Evolutionary conservation across 352 stramenopile genomes (phyloP).

Genomic region (Phytophthora sp.): DNA sequence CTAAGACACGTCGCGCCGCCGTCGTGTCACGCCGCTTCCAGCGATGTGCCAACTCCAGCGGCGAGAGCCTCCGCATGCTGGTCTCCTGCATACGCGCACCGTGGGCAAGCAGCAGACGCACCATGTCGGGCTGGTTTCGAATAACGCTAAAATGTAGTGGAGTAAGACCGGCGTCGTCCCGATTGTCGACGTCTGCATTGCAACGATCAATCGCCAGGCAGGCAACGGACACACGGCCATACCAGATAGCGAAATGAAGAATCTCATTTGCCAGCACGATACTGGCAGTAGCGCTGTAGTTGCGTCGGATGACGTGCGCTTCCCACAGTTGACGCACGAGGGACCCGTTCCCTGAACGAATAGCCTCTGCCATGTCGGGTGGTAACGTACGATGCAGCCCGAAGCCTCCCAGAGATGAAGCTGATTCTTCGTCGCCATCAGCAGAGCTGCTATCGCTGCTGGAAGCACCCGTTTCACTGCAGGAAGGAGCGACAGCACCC

Average conservation of each 20-base stretch:
- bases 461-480: slow-evolving; percentile 17
- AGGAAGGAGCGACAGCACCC: slow-evolving; percentile 22
- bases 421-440: slow-evolving; percentile 32
- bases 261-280: slow-evolving; percentile 78
- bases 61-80: slow-evolving; percentile 49
- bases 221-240: slow-evolving; percentile 59
- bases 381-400: slow-evolving; percentile 69
- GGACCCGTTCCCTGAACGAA: slow-evolving; percentile 43
- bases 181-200: slow-evolving; percentile 73
- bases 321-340: slow-evolving; percentile 54
- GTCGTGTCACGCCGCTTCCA: slow-evolving; percentile 78
- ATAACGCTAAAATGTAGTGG: slow-evolving; percentile 83
- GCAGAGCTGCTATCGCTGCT: slow-evolving; percentile 37
- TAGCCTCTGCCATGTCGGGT: slow-evolving; percentile 50
- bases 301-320: slow-evolving; percentile 41
- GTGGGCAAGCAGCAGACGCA: slow-evolving; percentile 65
- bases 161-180: slow-evolving; percentile 69
- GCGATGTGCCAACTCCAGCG: slow-evolving; percentile 59
- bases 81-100: slow-evolving; percentile 48
- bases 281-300: slow-evolving; percentile 20
- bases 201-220: slow-evolving; percentile 69
- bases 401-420: slow-evolving; percentile 47
- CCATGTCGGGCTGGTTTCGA: slow-evolving; percentile 77
- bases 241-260: slow-evolving; percentile 80
- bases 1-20: slow-evolving; percentile 66